phyloP scores from a whole-genome alignment of 1,284 basidiomycete genomes.

The Marasmius oreades region DNA sequence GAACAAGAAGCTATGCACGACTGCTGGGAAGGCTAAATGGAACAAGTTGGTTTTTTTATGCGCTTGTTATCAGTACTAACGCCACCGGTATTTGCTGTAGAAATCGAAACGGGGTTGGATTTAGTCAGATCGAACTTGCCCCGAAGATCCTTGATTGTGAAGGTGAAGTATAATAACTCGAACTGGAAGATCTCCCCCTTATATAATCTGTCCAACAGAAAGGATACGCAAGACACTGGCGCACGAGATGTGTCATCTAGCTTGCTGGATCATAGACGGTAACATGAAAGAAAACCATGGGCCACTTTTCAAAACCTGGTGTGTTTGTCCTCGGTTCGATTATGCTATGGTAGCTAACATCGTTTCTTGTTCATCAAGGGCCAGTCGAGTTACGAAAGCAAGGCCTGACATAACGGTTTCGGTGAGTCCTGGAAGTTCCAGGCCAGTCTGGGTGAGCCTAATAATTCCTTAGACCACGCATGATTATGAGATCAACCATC shows the following conservation, averaged over 20 bases:
- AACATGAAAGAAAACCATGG: slow-evolving; percentile 70
- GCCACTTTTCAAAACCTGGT: slow-evolving; percentile 69
- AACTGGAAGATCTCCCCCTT: background rate
- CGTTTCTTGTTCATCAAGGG: slow-evolving; percentile 41
- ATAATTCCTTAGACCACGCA: slow-evolving; percentile 55
- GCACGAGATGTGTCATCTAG: slow-evolving; percentile 88
- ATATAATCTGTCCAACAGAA: slow-evolving; percentile 37
- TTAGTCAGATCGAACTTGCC: slow-evolving; percentile 68
- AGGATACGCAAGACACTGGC: slow-evolving; percentile 76
- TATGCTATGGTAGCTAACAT: background rate
- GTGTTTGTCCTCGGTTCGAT: slow-evolving; percentile 14
- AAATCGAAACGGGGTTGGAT: slow-evolving; percentile 48
- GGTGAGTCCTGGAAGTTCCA: slow-evolving; percentile 34
- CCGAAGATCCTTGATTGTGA: slow-evolving; percentile 75
- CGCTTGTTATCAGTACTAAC: background rate
- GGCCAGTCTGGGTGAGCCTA: background rate
- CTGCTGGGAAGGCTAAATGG: slow-evolving; percentile 77
- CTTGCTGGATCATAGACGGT: slow-evolving; percentile 74
- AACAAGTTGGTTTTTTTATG: slow-evolving; percentile 42
- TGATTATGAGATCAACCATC: slow-evolving; percentile 74
- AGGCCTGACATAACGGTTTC: slow-evolving; percentile 68
- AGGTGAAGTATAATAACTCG: slow-evolving; percentile 37
- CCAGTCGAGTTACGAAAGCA: slow-evolving; percentile 54
- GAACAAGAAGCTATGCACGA: slow-evolving; percentile 70
- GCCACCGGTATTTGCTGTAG: slow-evolving; percentile 1